A percentile compares a stretch with the other conserved stretches of the same genome.
These are phyloP conservation scores for Neltuma alba DNA, from an alignment of 306 rosid genomes.

Conservation along the genomic window DNA sequence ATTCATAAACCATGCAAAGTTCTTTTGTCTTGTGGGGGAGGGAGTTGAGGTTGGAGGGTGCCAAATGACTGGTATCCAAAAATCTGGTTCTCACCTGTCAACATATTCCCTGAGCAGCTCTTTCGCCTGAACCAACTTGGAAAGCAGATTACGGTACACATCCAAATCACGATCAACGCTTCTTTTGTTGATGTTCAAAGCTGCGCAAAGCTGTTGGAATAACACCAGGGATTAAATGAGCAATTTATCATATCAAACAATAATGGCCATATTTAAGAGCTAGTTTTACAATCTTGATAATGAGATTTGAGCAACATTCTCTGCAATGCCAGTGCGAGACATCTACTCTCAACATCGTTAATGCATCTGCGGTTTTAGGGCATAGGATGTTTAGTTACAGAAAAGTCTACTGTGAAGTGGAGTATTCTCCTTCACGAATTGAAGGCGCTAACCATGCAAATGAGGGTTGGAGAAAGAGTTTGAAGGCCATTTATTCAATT, in stretches of 20 bases:
- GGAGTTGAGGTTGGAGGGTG: neutral
- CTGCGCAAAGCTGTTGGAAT: conserved; percentile 74
- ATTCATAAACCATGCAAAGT: neutral
- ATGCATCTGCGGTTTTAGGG: conserved; percentile 18
- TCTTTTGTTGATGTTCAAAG: conserved; percentile 76
- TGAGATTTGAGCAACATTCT: conserved; percentile 18
- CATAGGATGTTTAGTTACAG: neutral
- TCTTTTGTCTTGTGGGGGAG: neutral
- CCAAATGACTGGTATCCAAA: neutral
- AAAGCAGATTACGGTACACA: conserved; percentile 91
- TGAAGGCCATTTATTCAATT: conserved; percentile 9
- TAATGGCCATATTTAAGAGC: conserved; percentile 9
- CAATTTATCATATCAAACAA: neutral
- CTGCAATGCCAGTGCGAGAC: conserved; percentile 19
- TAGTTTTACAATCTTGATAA: conserved; percentile 18
- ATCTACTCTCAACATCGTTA: conserved; percentile 27
- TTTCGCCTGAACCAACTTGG: conserved; percentile 97
- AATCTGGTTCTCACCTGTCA: conserved; percentile 64
- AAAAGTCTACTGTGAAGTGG: conserved; percentile 14
- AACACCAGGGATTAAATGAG: conserved; percentile 35
- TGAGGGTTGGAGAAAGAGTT: conserved; percentile 27
- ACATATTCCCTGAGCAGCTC: conserved; percentile 92
- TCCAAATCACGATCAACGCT: conserved; percentile 98
- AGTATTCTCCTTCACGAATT: conserved; percentile 19
- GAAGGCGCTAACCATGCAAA: conserved; percentile 1